A percentile compares a stretch with the other conserved stretches of the same genome.
Conservation (phyloP, 2,329 filamentous ascomycete genomes). For the Pseudodiploospora longispora region DNA sequence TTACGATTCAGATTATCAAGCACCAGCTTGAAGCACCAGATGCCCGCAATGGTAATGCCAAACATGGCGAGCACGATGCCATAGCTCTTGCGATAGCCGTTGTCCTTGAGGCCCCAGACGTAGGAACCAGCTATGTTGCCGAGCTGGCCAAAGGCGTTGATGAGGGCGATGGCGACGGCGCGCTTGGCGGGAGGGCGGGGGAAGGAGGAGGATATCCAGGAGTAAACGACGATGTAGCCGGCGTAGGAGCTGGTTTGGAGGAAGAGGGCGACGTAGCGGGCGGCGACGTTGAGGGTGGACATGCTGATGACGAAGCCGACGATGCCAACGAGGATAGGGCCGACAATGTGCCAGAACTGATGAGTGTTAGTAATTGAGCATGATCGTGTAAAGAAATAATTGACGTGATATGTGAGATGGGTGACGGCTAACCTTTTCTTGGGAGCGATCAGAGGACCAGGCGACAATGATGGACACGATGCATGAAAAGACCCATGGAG, state of each 20-base stretch:
- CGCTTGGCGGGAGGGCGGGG: constrained; percentile 53
- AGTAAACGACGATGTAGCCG: constrained; percentile 50
- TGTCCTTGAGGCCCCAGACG: constrained; percentile 51
- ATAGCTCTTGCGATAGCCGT: constrained; percentile 57
- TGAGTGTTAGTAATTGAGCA: neutral
- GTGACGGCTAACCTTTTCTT: constrained; percentile 38
- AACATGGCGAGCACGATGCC: constrained; percentile 60
- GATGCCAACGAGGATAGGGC: constrained; percentile 44
- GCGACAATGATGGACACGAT: constrained; percentile 47
- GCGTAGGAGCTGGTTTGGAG: constrained; percentile 51
- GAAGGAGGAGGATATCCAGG: constrained; percentile 50
- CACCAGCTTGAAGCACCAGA: constrained; percentile 38
- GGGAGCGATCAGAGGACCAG: constrained; percentile 46
- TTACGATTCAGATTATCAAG: constrained; percentile 39
- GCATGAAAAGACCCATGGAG: constrained; percentile 52
- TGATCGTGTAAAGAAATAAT: neutral
- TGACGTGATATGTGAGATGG: neutral
- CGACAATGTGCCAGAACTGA: constrained; percentile 50
- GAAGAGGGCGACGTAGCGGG: constrained; percentile 53
- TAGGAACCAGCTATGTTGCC: constrained; percentile 55
- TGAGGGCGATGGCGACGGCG: constrained; percentile 51
- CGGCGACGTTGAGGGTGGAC: constrained; percentile 46
- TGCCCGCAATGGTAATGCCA: constrained; percentile 47
- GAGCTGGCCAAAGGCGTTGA: constrained; percentile 51
- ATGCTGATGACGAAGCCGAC: constrained; percentile 53